Evolutionary conservation across 306 rosid genomes (phyloP), one percentile per base, ranked within the genome.

Genomic region (Lathyrus aphaca): DNA sequence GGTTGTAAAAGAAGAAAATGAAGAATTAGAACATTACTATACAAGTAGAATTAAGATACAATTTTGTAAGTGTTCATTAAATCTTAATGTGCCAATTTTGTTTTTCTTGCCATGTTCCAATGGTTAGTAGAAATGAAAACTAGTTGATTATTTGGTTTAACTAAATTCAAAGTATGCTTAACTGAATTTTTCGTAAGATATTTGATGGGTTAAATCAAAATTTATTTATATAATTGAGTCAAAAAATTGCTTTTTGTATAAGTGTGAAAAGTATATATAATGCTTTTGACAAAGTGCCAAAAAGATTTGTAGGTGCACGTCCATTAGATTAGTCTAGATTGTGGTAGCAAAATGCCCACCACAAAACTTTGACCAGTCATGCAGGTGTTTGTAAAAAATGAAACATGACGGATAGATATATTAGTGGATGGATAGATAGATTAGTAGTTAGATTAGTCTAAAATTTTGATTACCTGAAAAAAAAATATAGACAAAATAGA

Each of bases 51-150:
- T 35, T 38, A 37, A 55, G 57, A 61, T 83, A 54, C 79, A 77
- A 68, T 75, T 71, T 65, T 60, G 70, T 44, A 72, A 37, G 73
- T 5, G 14, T 32, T 66, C 43, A 65, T 54, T 59, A 7, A 50
- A 64, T 76, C 51, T 58, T 68, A 46, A 66, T 55, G 48, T 74
- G 79, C 44, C 46, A 56, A 37, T 80, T 83, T 71, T 78, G 69
- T 40, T 60, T 49, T 12, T 64, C 42, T 37, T 43, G 21, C 5
- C 38, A 64, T 64, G 16, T 35, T 6, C 38, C 38, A 32, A 32
- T 32, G 38, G 38, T 32, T 32, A 6, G 9, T 35, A 35, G 39
- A 35, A 35, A 35, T 35, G 8, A 7, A 32, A 30, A 32, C 37
- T 45, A 45, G 19, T 45, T 45, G 1, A 9, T n/a, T 0, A 5